Evolutionary conservation across 805 yeast genomes (phyloP), one percentile per base, ranked within the genome.

Genomic region (Ogataea nitratoaversa): DNA sequence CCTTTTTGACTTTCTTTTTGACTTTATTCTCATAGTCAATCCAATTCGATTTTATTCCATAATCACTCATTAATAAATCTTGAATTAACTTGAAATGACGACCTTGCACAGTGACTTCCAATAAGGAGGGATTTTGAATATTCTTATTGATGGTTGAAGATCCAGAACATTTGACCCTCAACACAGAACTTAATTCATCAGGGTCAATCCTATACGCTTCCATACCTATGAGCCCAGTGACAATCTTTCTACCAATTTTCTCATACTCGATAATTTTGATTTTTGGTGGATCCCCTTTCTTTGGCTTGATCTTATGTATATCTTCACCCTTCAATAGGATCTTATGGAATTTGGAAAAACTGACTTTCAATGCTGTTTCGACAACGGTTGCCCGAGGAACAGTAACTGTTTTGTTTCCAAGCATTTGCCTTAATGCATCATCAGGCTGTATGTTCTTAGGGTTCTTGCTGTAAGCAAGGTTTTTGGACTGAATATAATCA

Each of bases 41-140:
- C 82, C 83, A 84, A 14, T 71, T 59, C 4, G 72, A 58, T 19
- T 83, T 81, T 19, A 91, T 63, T 0, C 95, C 95, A 38, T 69
- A 67, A 42, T 78, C 67, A 4, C 65, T 66, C 32, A 65, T 71
- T 42, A 90, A 63, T 33, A 82, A 58, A 2, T 79, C 82, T n/a
- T 71, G 65, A 9, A 84, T 76, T 0, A 72, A 59, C 34, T 76
- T 72, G 19, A 79, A 79, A 57, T 91, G 98, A 2, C 91, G 84
- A 0, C 99, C 99, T 65, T 93, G 98, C 2, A 93, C 95, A 34
- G 79, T 72, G 4, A 93, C 88, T 52, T 86, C 95, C 30, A 70
- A 60, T 0, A 73, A 53, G 29, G 71, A 73, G 4, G 82, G 81
- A 37, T 76, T 72, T 30, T 74, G 75, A 13, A 68, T 66, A 31